Conservation (phyloP, 1,284 basidiomycete species). For the Leccinum angustisporum region DNA sequence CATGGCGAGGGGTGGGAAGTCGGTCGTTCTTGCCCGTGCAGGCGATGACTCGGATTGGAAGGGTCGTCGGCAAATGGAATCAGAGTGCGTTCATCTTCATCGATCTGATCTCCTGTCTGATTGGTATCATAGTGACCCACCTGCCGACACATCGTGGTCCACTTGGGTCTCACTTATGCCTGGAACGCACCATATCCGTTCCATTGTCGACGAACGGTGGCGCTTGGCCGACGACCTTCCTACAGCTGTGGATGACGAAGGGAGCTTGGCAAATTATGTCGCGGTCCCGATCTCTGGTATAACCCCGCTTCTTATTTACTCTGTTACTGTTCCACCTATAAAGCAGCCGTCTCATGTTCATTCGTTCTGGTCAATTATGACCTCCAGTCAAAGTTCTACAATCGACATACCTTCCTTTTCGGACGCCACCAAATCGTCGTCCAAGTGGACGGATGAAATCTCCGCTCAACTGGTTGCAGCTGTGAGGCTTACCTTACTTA, state of each 20-base stretch:
- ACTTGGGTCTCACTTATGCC: conserved; percentile 67
- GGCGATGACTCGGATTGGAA: conserved; percentile 70
- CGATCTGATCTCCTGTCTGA: conserved; percentile 17
- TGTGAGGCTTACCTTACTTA: conserved; percentile 71
- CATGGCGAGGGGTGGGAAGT: conserved; percentile 50
- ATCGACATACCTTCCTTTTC: conserved; percentile 24
- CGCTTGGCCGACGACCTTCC: conserved; percentile 78
- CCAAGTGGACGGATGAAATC: conserved; percentile 77
- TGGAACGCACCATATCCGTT: conserved; percentile 94
- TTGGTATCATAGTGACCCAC: conserved; percentile 23
- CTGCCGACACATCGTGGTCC: conserved; percentile 41
- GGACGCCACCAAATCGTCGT: conserved; percentile 33
- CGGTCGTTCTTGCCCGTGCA: conserved; percentile 64
- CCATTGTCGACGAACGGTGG: conserved; percentile 93
- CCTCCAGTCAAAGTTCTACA: conserved; percentile 34
- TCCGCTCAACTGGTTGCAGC: conserved; percentile 54
- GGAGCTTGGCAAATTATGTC: conserved; percentile 94
- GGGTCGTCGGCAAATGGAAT: conserved; percentile 58
- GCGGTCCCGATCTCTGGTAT: conserved; percentile 40
- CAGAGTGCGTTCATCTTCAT: conserved; percentile 47
- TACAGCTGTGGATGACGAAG: conserved; percentile 92
- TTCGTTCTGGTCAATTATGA: conserved; percentile 39
- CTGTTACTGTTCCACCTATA: conserved; percentile 39
- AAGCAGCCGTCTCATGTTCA: conserved; percentile 32
- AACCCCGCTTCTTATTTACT: conserved; percentile 30